Conservation (phyloP, 768 basidiomycete species). For the Rhizopogon vulgaris region DNA sequence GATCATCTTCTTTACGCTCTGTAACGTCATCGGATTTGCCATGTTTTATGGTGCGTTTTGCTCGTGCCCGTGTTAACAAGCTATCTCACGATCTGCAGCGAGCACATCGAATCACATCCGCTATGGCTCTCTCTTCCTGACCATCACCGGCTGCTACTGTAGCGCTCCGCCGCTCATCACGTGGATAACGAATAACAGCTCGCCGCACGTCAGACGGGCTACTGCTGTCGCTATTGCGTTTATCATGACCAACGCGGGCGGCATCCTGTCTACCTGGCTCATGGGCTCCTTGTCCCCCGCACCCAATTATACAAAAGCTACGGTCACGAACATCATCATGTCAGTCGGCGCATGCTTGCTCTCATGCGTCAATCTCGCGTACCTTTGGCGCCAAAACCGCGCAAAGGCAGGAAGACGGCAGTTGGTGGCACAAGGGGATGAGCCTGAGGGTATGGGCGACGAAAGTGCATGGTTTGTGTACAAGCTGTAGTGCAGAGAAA, state of each 20-base stretch:
- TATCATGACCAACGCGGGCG: constrained; percentile 53
- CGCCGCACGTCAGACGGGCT: constrained; percentile 50
- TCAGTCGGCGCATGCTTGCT: constrained; percentile 35
- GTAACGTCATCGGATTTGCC: constrained; percentile 45
- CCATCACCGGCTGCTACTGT: constrained; percentile 47
- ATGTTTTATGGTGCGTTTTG: constrained; percentile 44
- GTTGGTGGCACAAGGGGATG: constrained; percentile 25
- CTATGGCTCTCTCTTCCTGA: constrained; percentile 54
- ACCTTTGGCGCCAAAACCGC: constrained; percentile 38
- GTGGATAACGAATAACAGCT: constrained; percentile 59
- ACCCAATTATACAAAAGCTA: constrained; percentile 45
- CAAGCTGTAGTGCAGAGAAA: constrained; percentile 26
- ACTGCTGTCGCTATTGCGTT: constrained; percentile 53
- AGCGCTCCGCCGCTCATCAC: constrained; percentile 47
- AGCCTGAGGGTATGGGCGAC: constrained; percentile 40
- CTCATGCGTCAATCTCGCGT: constrained; percentile 31
- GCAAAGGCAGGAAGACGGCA: constrained; percentile 36
- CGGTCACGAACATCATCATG: constrained; percentile 29
- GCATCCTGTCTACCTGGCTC: constrained; percentile 58
- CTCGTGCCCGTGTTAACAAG: background rate
- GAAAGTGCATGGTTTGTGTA: constrained; percentile 51
- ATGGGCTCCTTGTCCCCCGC: constrained; percentile 43
- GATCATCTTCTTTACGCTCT: constrained; percentile 36
- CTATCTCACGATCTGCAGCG: constrained; percentile 8
- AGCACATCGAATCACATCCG: constrained; percentile 31